Conservation (phyloP, 2,329 filamentous ascomycete genomes). For the Leptoxyphium fumago region DNA sequence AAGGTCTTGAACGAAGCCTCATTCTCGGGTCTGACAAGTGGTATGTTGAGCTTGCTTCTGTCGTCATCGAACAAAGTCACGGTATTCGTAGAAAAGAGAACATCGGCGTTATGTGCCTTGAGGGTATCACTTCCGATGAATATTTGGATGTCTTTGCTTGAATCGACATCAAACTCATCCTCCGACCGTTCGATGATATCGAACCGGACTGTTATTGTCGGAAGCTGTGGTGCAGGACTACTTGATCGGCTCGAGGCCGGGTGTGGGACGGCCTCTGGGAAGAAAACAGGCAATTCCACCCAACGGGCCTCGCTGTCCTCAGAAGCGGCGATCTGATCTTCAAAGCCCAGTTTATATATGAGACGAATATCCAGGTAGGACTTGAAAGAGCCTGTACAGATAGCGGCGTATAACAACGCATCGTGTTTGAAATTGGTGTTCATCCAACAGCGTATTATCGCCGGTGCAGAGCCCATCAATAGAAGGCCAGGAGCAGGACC, state of each 20-base stretch:
- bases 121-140: constrained; percentile 84
- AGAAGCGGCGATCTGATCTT: constrained; percentile 32
- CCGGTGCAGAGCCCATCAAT: constrained; percentile 74
- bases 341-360: constrained; percentile 58
- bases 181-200: constrained; percentile 50
- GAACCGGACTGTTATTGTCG: constrained; percentile 67
- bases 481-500: constrained; percentile 72
- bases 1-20: constrained; percentile 67
- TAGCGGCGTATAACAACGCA: constrained; percentile 74
- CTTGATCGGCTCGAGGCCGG: constrained; percentile 58
- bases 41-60: constrained; percentile 72
- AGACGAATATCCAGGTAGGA: constrained; percentile 68
- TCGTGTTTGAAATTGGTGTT: constrained; percentile 81
- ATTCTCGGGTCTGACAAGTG: constrained; percentile 83
- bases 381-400: constrained; percentile 82
- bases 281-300: constrained; percentile 68
- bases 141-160: constrained; percentile 56
- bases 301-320: constrained; percentile 44
- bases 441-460: constrained; percentile 92
- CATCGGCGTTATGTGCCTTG: constrained; percentile 72
- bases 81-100: constrained; percentile 82
- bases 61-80: constrained; percentile 80
- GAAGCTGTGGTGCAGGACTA: constrained; percentile 64
- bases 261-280: constrained; percentile 77
- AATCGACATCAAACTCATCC: constrained; percentile 26